These are phyloP conservation scores for Mycena venus DNA, from an alignment of 768 basidiomycete genomes.

Conservation along the genomic window DNA sequence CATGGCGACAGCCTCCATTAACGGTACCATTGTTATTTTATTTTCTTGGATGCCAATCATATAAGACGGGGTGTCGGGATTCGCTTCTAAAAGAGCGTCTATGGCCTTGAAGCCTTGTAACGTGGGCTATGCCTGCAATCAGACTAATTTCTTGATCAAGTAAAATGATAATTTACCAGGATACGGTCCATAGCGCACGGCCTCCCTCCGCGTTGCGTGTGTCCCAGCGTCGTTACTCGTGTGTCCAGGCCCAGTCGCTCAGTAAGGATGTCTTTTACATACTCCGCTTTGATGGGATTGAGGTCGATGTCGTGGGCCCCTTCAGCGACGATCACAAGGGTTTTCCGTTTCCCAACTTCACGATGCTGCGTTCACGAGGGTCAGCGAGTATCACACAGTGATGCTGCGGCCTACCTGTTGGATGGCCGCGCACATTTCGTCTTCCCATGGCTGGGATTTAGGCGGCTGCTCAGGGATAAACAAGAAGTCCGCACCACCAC, in stretches of 20 bases:
- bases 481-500: slow-evolving; percentile 94
- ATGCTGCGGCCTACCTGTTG: slow-evolving; percentile 67
- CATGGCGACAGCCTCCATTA: slow-evolving; percentile 94
- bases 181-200: slow-evolving; percentile 96
- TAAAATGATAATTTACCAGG: slow-evolving; percentile 66
- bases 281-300: slow-evolving; percentile 92
- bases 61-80: slow-evolving; percentile 92
- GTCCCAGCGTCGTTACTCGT: slow-evolving; percentile 95
- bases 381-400: not conserved
- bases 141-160: not conserved
- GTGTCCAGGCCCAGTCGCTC: slow-evolving; percentile 94
- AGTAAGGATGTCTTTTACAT: slow-evolving; percentile 90
- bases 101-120: slow-evolving; percentile 97
- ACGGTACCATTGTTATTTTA: slow-evolving; percentile 91
- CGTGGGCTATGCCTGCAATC: slow-evolving; percentile 74
- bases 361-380: slow-evolving; percentile 74
- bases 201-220: slow-evolving; percentile 94
- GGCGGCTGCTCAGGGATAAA: slow-evolving; percentile 98
- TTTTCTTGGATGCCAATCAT: slow-evolving; percentile 98
- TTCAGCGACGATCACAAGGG: slow-evolving; percentile 98
- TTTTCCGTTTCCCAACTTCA: slow-evolving; percentile 93
- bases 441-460: slow-evolving; percentile 84
- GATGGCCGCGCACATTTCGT: slow-evolving; percentile 90
- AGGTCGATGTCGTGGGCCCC: slow-evolving; percentile 91
- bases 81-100: slow-evolving; percentile 86